phyloP scores from a whole-genome alignment of 1,284 basidiomycete genomes.

The Apiotrichum sp. region DNA sequence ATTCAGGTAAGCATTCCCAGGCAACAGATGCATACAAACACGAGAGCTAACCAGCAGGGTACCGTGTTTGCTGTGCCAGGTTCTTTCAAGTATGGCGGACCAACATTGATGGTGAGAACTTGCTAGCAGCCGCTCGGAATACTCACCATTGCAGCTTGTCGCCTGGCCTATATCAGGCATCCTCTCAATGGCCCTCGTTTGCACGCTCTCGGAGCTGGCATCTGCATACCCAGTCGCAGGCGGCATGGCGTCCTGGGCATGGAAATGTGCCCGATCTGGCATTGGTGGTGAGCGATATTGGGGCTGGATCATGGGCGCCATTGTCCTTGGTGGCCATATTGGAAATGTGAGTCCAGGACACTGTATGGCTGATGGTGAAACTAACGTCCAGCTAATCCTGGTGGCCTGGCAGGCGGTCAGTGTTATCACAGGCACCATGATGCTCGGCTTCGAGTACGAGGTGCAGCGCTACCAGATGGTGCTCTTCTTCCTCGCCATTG shows the following conservation, averaged over 20 bases:
- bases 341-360: conserved; percentile 32
- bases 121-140: not conserved
- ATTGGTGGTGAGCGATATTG: conserved; percentile 43
- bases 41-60: conserved; percentile 22
- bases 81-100: conserved; percentile 43
- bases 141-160: conserved; percentile 25
- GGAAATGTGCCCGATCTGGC: conserved; percentile 42
- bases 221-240: conserved; percentile 46
- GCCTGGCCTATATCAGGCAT: conserved; percentile 44
- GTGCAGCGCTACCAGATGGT: conserved; percentile 32
- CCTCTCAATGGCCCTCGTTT: conserved; percentile 33
- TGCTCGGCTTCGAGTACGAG: conserved; percentile 28
- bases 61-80: conserved; percentile 41
- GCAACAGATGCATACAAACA: not conserved
- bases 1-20: conserved; percentile 30
- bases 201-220: conserved; percentile 40
- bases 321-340: conserved; percentile 44
- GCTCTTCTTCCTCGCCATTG: conserved; percentile 36
- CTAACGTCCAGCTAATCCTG: conserved; percentile 29
- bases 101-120: conserved; percentile 36
- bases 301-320: conserved; percentile 44
- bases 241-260: conserved; percentile 46
- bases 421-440: conserved; percentile 39
- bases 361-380: not conserved
- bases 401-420: conserved; percentile 37